These are phyloP conservation scores for Diaporthe velutina DNA, from an alignment of 2,329 filamentous ascomycete genomes.

Conservation along the genomic window DNA sequence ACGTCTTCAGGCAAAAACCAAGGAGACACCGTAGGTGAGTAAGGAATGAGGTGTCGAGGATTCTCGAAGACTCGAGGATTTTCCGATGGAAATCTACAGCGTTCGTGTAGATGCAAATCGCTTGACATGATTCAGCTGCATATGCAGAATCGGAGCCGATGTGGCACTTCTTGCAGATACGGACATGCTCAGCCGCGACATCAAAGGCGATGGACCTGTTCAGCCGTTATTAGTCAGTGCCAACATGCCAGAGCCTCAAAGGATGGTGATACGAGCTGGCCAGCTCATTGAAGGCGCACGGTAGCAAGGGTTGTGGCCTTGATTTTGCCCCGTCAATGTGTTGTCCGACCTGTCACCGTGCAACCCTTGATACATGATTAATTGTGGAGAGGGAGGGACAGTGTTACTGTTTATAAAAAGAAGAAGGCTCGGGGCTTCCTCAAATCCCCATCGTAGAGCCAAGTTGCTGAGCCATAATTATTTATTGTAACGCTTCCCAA, in stretches of 20 bases:
- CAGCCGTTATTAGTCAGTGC: not conserved
- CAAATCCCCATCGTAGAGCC: not conserved
- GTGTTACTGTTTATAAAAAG: constrained; percentile 27
- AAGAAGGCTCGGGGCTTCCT: constrained; percentile 5
- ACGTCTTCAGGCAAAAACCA: constrained; percentile 13
- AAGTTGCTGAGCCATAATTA: constrained; percentile 16
- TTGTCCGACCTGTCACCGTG: constrained; percentile 28
- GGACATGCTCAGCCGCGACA: constrained; percentile 28
- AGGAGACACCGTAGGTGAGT: not conserved
- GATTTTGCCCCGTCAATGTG: constrained; percentile 26
- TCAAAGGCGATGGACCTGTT: not conserved
- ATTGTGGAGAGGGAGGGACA: constrained; percentile 30
- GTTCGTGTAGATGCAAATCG: constrained; percentile 6
- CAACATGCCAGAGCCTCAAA: constrained; percentile 16
- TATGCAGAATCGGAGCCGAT: constrained; percentile 3
- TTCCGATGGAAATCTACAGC: constrained; percentile 7
- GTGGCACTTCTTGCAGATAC: constrained; percentile 3
- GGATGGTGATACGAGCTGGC: constrained; percentile 24
- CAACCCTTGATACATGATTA: constrained; percentile 25
- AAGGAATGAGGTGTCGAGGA: not conserved
- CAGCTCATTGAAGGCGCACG: constrained; percentile 24
- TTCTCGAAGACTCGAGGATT: not conserved
- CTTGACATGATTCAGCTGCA: constrained; percentile 16
- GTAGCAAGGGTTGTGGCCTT: constrained; percentile 30
- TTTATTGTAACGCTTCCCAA: constrained; percentile 12